Conservation (phyloP, 1,284 basidiomycete genomes). For the Phellopilus nigrolimitatus region DNA sequence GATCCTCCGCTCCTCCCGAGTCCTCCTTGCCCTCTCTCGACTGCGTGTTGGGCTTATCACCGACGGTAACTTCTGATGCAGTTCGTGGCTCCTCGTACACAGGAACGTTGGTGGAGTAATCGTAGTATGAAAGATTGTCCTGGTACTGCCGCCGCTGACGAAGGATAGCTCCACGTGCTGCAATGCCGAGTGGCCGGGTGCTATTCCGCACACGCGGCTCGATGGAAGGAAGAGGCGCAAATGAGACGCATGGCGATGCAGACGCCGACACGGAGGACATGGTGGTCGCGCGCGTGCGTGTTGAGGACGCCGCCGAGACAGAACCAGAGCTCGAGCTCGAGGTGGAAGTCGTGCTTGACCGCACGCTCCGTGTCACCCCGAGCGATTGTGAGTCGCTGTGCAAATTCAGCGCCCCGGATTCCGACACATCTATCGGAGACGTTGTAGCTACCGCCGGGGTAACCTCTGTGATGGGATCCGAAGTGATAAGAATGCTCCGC, state of each 20-base stretch:
- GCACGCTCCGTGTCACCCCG: background rate
- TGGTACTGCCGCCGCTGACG: slow-evolving; percentile 13
- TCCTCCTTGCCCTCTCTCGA: background rate
- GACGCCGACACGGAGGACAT: slow-evolving; percentile 10
- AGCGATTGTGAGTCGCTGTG: background rate
- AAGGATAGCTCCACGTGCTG: slow-evolving; percentile 19
- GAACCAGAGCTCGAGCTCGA: slow-evolving; percentile 2
- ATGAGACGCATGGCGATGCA: slow-evolving; percentile 12
- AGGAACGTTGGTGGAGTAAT: background rate
- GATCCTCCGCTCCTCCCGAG: slow-evolving; percentile 9
- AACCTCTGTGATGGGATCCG: slow-evolving; percentile 2
- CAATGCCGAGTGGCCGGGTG: slow-evolving; percentile 19
- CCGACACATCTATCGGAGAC: background rate
- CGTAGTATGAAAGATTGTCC: slow-evolving; percentile 3
- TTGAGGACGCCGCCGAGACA: slow-evolving; percentile 8
- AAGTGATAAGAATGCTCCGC: slow-evolving; percentile 9
- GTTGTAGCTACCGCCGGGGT: background rate
- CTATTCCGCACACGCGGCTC: slow-evolving; percentile 17
- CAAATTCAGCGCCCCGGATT: background rate
- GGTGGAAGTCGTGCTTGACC: background rate
- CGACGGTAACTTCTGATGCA: background rate
- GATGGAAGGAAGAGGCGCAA: slow-evolving; percentile 21
- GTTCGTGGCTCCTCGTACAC: background rate
- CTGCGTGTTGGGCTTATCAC: background rate
- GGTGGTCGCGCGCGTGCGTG: slow-evolving; percentile 13